Evolutionary conservation across 1,284 basidiomycete species (phyloP), one percentile per base, ranked within the genome.

Genomic region (Microbotryum intermedium): DNA sequence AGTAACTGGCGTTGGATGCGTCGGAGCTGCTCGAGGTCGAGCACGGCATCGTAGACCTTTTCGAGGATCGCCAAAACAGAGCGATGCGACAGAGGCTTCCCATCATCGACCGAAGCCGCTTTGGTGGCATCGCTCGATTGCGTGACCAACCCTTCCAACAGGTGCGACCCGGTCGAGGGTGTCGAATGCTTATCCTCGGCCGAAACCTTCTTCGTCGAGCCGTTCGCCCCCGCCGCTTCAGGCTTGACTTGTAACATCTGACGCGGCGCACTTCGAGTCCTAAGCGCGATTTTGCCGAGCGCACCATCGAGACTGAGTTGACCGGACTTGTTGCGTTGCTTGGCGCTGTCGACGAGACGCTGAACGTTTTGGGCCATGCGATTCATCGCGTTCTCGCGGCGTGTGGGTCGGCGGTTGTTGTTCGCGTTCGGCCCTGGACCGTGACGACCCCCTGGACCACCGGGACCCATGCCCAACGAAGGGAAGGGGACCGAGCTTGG

Each of bases 361-460:
- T 97, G 93, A 16, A 99, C 94, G 74, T 99, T 94, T 63, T 90
- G 85, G 69, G 94, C 90, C 88, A 99, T 93, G 62, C 90, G 83
- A 71, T 93, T 87, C 90, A 98, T 93, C 0, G 93, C 94, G 72
- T 86, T 94, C 51, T 90, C 90, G 64, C 91, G 80, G 61, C 88
- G 82, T 50, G 80, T 53, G 13, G 55, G 46, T 39, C 47, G 49
- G 11, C 46, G 34, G 29, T 55, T 34, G 30, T 45, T 20, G 34
- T 44, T 34, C 29, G 29, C 46, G 18, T 48, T 53, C 16, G 18
- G 26, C 8, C 49, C 50, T 26, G 21, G 52, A 9, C 52, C 34
- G 52, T 51, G 16, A 28, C 45, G 47, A 23, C 28, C 47, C 23
- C n/a, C 29, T n/a, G 26, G 20, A 18, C 50, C 56, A 8, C 21